Evolutionary conservation across 2,329 filamentous ascomycete species (phyloP).

Genomic region (Pseudopithomyces chartarum): DNA sequence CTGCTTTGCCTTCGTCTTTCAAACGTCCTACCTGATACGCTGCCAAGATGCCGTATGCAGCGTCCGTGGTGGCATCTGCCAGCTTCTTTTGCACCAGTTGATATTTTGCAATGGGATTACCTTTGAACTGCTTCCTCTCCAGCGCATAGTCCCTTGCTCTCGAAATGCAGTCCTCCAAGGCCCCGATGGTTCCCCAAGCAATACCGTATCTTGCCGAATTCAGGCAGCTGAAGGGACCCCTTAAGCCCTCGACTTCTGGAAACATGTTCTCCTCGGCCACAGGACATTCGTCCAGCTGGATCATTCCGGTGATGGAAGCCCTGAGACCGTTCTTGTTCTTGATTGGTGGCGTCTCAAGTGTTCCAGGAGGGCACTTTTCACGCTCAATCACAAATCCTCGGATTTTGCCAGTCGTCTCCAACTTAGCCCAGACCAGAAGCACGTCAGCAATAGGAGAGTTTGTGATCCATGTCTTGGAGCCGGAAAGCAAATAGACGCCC

Average conservation of each 20-base stretch:
- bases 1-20: slow-evolving; percentile 86
- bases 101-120: slow-evolving; percentile 92
- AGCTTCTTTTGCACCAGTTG: slow-evolving; percentile 98
- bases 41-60: slow-evolving; percentile 87
- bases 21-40: slow-evolving; percentile 88
- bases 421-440: slow-evolving; percentile 88
- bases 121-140: slow-evolving; percentile 94
- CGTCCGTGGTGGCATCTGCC: slow-evolving; percentile 88
- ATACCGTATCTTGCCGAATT: slow-evolving; percentile 95
- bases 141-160: slow-evolving; percentile 85
- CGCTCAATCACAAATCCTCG: slow-evolving; percentile 90
- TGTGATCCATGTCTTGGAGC: slow-evolving; percentile 93
- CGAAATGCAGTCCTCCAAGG: slow-evolving; percentile 86
- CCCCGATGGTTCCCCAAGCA: slow-evolving; percentile 90
- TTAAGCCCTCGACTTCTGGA: slow-evolving; percentile 82
- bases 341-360: slow-evolving; percentile 86
- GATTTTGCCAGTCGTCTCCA: slow-evolving; percentile 91
- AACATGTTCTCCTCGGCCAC: slow-evolving; percentile 94
- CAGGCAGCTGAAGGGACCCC: slow-evolving; percentile 88
- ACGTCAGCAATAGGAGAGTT: slow-evolving; percentile 90
- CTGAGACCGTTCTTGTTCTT: slow-evolving; percentile 95
- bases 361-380: slow-evolving; percentile 81
- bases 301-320: slow-evolving; percentile 96
- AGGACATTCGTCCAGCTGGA: slow-evolving; percentile 88
- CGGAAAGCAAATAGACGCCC: slow-evolving; percentile 78